Evolutionary conservation across 371 early-diverging fungal species (phyloP).

Genomic region (Blakeslea trispora): DNA sequence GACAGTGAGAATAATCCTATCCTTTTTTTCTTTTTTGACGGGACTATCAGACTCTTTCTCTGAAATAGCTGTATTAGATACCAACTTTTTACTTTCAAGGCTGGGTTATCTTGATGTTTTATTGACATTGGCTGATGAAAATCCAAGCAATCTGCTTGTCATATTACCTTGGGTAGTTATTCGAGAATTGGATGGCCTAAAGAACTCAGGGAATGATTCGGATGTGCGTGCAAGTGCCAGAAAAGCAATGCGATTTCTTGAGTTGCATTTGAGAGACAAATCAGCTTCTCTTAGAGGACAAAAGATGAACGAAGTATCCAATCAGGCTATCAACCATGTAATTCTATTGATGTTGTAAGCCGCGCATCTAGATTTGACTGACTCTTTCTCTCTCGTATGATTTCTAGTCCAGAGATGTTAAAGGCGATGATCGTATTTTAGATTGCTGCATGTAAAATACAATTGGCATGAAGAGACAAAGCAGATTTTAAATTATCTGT

Average conservation of each 20-base stretch:
- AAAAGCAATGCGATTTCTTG: constrained; percentile 39
- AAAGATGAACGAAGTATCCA: constrained; percentile 28
- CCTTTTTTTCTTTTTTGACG: not conserved
- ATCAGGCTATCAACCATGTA: constrained; percentile 15
- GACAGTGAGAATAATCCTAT: no score
- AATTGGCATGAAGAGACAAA: not conserved
- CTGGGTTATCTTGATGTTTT: constrained; percentile 31
- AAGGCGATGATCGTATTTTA: constrained; percentile 41
- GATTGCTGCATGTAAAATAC: constrained; percentile 43
- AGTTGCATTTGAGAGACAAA: constrained; percentile 19
- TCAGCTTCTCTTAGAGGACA: constrained; percentile 32
- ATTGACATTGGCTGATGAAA: constrained; percentile 21
- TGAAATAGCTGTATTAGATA: constrained; percentile 39
- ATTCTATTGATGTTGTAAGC: not conserved
- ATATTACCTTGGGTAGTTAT: constrained; percentile 49
- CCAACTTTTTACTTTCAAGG: constrained; percentile 45
- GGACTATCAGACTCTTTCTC: constrained; percentile 1
- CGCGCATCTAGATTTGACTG: no score
- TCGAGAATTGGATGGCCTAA: constrained; percentile 40
- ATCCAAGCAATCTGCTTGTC: constrained; percentile 26
- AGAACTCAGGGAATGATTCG: constrained; percentile 10
- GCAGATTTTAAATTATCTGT: not conserved
- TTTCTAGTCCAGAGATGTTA: constrained; percentile 4
- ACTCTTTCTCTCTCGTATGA: no score
- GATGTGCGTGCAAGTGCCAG: constrained; percentile 21